Evolutionary conservation across 495 filamentous ascomycete genomes (phyloP), one percentile per base, ranked within the genome.

Genomic region (Filosporella fistucella): DNA sequence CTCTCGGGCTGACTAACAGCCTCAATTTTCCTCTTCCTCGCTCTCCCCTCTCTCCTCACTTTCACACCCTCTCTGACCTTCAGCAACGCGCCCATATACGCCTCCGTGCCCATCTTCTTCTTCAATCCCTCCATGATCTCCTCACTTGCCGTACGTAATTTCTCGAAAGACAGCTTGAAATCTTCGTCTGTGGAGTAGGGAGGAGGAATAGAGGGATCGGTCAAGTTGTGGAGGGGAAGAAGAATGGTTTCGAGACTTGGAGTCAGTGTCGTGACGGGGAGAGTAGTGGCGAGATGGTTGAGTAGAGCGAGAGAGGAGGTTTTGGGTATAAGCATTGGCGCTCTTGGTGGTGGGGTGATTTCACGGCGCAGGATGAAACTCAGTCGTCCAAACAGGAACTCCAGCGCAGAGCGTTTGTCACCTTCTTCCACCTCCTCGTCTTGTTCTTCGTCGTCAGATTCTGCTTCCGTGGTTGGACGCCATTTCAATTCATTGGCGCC

Each of bases 1-100:
- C 72, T 81, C 70, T 96, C 89, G 9, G 93, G 91, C 49, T 85
- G 78, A 22, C 72, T 76, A 16, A 98, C 82, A 22, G 85, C 84
- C 58, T 91, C 89, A 48, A 96, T 85, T 60, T 84, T 85, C 55
- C 93, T 72, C 76, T 98, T 96, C 43, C 69, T 75, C 32, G 84
- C 80, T 61, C 93, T 68, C 40, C 77, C 78, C 54, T 85, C 80
- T 51, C 93, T 75, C 57, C 82, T 77, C 58, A 73, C 74, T 58
- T 76, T 79, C 12, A 91, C 81, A 23, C 67, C 71, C 32, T 86
- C 76, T 44, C 85, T 78, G 4, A 93, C 85, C 23, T 67, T 73
- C 28, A 81, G 62, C 60, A 96, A 69, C 34, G 82, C 72, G 26
- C 70, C 69, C 16, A 90, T 76, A 63, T 88, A 97, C 55, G 77